Percentiles rank a stretch among this genome's conserved stretches.
Evolutionary conservation across 2,329 filamentous ascomycete species (phyloP).

Genomic region (Alternaria ventricosa): DNA sequence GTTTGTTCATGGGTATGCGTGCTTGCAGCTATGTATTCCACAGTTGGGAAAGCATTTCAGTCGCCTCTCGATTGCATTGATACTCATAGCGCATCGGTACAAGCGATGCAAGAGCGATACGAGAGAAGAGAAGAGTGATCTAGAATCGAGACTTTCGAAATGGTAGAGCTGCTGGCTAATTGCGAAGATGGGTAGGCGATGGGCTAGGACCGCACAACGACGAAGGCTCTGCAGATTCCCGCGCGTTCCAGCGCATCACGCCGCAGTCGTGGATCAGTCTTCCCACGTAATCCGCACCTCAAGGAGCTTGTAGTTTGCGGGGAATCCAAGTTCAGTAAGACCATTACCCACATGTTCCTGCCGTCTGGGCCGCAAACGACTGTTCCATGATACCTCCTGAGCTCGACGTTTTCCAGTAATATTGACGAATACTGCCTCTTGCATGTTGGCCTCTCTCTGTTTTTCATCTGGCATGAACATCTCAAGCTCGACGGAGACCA

Average conservation of each 20-base stretch:
- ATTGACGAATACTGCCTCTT: background rate
- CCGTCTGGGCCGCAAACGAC: background rate
- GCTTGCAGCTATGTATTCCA: background rate
- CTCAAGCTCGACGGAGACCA: background rate
- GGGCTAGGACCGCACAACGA: background rate
- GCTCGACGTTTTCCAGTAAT: background rate
- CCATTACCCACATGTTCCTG: background rate
- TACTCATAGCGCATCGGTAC: background rate
- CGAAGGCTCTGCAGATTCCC: background rate
- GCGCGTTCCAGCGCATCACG: background rate
- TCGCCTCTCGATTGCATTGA: background rate
- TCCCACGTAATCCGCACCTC: background rate
- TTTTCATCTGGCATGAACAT: background rate
- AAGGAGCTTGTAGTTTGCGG: background rate
- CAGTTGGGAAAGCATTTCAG: background rate
- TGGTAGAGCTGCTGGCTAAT: background rate
- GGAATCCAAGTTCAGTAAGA: background rate
- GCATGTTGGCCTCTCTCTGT: background rate
- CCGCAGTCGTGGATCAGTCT: background rate
- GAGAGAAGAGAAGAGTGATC: background rate
- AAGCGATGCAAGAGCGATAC: background rate
- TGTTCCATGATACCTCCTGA: background rate
- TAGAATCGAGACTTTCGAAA: background rate
- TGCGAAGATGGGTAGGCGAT: background rate
- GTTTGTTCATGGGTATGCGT: background rate